Base-by-base conservation (phyloP, 441 rosid species). In the Hypseocharis bilobata region DNA sequence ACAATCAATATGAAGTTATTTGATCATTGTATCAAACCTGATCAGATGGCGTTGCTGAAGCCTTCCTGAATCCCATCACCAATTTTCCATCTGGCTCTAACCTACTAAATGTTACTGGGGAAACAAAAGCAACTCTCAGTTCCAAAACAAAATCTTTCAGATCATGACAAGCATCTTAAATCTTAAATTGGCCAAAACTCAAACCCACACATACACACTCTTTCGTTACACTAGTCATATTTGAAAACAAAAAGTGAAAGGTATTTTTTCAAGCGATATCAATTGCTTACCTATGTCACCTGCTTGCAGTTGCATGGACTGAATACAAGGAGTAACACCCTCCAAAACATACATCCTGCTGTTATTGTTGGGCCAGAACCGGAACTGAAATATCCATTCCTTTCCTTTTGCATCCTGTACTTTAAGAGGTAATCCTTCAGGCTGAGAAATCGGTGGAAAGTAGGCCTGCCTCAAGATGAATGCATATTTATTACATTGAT, bases 311-410 rank as follows among this genome's bases (percentile, higher is more conserved):
- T 79, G 85, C 98, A 94, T 81, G 79, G 83, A 85, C 80, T 94
- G 96, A 75, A 95, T 84, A 86, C 93, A 95, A 69, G 95, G 91
- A 56, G 89, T 85, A 70, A 92, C 93, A 38, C 98, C 98, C 77
- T 92, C 99, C 70, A 95, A 76, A 76, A 92, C 89, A 87, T 92
- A 95, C 85, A 89, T 91, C 80, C 98, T 84, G 78, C 98, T 88
- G 70, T 87, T 86, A 68, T 77, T 86, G 82, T 85, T 94, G 34
- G 96, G 92, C 96, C 96, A 91, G 78, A 91, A 95, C 70, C 96
- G 98, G 80, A 89, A 92, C 78, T 84, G 97, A 81, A 91, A 95
- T 77, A 79, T 74, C 98, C 99, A 95, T 70, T 88, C 99, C 77
- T 81, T 88, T 71, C 99, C 99, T 82, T 77, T 88, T 63, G 95